Evolutionary conservation across 208 protist species (phyloP).

Genomic region (Zelonia costaricensis): DNA sequence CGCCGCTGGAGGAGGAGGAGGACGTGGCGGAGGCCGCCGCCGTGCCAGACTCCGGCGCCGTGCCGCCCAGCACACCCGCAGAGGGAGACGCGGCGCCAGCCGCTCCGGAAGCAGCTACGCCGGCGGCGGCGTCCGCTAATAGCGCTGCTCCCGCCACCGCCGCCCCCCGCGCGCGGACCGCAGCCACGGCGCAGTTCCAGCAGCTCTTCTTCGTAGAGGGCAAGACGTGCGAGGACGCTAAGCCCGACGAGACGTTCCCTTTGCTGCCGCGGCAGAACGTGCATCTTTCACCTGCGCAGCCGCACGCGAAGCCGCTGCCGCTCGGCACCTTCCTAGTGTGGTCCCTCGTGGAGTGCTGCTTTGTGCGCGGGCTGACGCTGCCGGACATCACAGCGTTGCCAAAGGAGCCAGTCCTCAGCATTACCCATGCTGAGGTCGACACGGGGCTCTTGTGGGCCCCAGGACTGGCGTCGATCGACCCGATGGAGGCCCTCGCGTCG

Average conservation of each 20-base stretch:
- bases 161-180: conserved; percentile 28
- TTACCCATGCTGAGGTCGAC: conserved; percentile 54
- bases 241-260: conserved; percentile 44
- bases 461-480: conserved; percentile 52
- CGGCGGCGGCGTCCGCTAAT: too few relatives aligned
- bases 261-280: conserved; percentile 37
- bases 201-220: conserved; percentile 74
- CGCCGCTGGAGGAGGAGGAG: conserved; percentile 16
- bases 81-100: too few relatives aligned
- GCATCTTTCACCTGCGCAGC: conserved; percentile 6
- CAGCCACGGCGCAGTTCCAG: conserved; percentile 62
- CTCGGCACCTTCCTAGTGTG: conserved; percentile 58
- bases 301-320: conserved; percentile 12
- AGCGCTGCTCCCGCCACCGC: too few relatives aligned
- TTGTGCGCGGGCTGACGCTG: conserved; percentile 74
- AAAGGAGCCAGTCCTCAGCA: conserved; percentile 20
- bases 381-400: conserved; percentile 12
- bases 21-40: too few relatives aligned
- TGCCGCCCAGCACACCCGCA: too few relatives aligned
- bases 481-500: conserved; percentile 15
- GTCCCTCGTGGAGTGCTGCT: conserved; percentile 86
- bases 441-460: conserved; percentile 64
- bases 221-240: conserved; percentile 61
- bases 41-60: too few relatives aligned
- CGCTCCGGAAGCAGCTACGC: too few relatives aligned